A percentile compares a stretch with the other conserved stretches of the same genome.
These are phyloP conservation scores for Sarocladiaceae sp. DNA, from an alignment of 2,329 filamentous ascomycete species.

Conservation along the genomic window DNA sequence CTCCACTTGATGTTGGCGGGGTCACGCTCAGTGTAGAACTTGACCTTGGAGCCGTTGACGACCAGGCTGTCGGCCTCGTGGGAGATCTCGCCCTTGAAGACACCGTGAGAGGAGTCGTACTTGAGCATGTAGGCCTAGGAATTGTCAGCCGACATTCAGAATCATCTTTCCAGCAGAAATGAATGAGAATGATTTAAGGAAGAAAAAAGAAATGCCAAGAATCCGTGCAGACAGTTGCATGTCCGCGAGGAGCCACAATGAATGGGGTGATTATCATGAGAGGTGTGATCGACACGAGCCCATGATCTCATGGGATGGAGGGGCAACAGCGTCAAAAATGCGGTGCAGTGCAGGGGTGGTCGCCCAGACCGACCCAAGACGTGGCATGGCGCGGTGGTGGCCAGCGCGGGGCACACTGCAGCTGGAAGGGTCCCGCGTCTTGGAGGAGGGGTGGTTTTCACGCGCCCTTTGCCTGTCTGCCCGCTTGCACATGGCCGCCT, in stretches of 20 bases:
- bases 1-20: slow-evolving; percentile 86
- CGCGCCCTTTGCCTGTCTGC: too few relatives aligned
- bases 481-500: too few relatives aligned
- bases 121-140: slow-evolving; percentile 96
- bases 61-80: slow-evolving; percentile 67
- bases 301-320: slow-evolving; percentile 10
- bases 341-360: not conserved
- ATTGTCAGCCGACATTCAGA: slow-evolving; percentile 8
- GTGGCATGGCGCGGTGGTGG: slow-evolving; percentile 9
- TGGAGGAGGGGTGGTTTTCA: not conserved
- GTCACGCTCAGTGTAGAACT: slow-evolving; percentile 92
- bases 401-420: slow-evolving; percentile 6
- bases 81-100: slow-evolving; percentile 89
- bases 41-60: slow-evolving; percentile 92
- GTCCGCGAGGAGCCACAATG: not conserved
- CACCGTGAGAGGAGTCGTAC: slow-evolving; percentile 96
- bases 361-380: not conserved
- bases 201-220: not conserved
- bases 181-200: not conserved
- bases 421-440: slow-evolving; percentile 2
- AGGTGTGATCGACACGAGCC: not conserved
- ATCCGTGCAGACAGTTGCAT: too few relatives aligned
- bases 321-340: slow-evolving; percentile 7
- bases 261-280: not conserved
- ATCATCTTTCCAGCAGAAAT: not conserved